Base-by-base conservation (phyloP, 2,329 filamentous ascomycete species). In the Colletotrichum destructivum region DNA sequence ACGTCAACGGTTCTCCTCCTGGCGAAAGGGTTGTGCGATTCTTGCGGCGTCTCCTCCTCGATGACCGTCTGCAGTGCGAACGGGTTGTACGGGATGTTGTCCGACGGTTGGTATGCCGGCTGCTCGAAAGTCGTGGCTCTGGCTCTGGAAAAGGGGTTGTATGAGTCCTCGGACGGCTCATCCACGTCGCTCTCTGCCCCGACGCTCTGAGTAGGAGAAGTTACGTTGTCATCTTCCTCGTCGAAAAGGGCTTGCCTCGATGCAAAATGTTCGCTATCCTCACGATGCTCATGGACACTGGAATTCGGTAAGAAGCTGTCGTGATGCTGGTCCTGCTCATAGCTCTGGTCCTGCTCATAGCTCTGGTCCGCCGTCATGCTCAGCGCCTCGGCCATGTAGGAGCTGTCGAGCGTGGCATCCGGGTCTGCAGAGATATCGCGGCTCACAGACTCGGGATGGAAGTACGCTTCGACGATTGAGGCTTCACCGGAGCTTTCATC, bases 191-290 rank as follows among this genome's bases (percentile, higher is more conserved):
- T 60, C 2, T 71, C 65, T 4, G 69, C 65, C 2, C 47, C 44
- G 0, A 71, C 65, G 26, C 69, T 71, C 21, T 63, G 69, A n/a
- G 69, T 54, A n/a, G 69, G 31, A 12, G 65, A 69, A 2, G 69
- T 69, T 8, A 18, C 4, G 4, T 51, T 26, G 13, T 26, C 21
- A 23, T 68, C 65, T 23, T 63, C 35, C 15, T 67, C 56, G 3
- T 55, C 47, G 9, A 71, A 54, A 16, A 69, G 59, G n/a, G 59
- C 65, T 26, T 60, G 46, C 8, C 55, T 59, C 8, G 59, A 16
- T 5, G 46, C 44, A 13, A 61, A 54, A 2, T 60, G 49, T 16
- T 46, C 49, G 2, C 38, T 16, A 9, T 23, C 9, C 4, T 69
- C 62, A 4, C 16, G 21, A n/a, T 35, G 31, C 0, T 44, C 59